A percentile compares a stretch with the other conserved stretches of the same genome.
Evolutionary conservation across 257 asterid genomes (phyloP).

Genomic region (Solanum tacnaense): DNA sequence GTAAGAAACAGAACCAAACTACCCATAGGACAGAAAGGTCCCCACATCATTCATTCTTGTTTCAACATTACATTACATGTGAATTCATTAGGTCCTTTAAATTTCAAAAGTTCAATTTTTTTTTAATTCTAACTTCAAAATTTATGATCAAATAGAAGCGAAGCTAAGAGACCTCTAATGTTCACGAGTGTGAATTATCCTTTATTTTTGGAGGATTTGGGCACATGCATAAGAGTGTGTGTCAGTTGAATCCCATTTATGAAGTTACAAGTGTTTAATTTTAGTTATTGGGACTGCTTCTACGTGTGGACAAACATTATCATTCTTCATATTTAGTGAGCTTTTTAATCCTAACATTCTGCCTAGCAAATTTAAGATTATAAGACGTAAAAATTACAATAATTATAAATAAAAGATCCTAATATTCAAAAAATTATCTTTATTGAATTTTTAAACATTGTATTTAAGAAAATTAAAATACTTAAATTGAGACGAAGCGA

Average conservation of each 20-base stretch:
- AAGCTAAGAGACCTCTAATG: not conserved
- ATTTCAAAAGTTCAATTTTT: no score
- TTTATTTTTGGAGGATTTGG: conserved; percentile 6
- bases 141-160: not conserved
- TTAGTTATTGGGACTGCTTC: conserved; percentile 20
- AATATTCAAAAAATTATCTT: no score
- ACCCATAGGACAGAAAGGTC: not conserved
- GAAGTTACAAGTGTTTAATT: not conserved
- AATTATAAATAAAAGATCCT: no score
- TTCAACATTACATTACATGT: not conserved
- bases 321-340: no score
- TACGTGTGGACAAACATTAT: conserved; percentile 12
- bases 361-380: no score
- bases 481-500: no score
- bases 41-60: conserved; percentile 8
- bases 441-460: no score
- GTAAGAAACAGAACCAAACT: not conserved
- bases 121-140: not conserved
- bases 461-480: no score
- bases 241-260: conserved; percentile 1
- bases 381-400: no score
- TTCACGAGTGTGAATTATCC: not conserved
- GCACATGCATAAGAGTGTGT: conserved; percentile 1
- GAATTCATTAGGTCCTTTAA: not conserved
- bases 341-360: no score